phyloP scores from a whole-genome alignment of 2,329 filamentous ascomycete species.

The Fusarium fracticaudum region DNA sequence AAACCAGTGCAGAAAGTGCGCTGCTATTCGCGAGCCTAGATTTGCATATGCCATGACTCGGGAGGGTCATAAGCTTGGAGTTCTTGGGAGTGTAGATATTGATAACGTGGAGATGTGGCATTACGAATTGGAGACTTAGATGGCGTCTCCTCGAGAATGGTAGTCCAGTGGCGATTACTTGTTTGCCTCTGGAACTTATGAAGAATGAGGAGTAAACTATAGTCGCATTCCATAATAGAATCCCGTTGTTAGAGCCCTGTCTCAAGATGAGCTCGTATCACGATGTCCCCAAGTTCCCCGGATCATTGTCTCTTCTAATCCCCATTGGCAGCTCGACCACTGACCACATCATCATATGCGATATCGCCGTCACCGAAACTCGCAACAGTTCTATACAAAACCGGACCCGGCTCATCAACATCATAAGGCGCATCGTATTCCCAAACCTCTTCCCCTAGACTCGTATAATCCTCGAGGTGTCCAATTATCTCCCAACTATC shows the following conservation, averaged over 20 bases:
- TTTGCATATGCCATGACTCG: not conserved
- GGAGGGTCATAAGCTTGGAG: rapidly evolving
- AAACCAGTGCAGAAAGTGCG: not conserved
- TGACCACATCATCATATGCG: rapidly evolving
- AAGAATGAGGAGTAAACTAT: not conserved
- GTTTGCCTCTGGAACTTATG: too few relatives aligned
- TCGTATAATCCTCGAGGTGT: not conserved
- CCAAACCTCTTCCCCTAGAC: not conserved
- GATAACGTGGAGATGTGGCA: not conserved
- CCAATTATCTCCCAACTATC: not conserved
- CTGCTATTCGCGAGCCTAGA: not conserved
- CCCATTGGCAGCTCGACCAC: rapidly evolving
- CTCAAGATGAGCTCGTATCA: not conserved
- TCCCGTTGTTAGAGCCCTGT: rapidly evolving
- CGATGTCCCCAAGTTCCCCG: rapidly evolving
- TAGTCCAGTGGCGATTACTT: too few relatives aligned
- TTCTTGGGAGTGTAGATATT: not conserved
- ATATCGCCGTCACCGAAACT: not conserved
- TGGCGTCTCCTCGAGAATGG: rapidly evolving
- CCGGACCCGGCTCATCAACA: rapidly evolving
- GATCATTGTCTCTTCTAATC: rapidly evolving
- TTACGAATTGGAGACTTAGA: not conserved
- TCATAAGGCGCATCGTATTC: not conserved
- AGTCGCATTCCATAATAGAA: not conserved
- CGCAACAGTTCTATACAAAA: not conserved